Evolutionary conservation across 2,329 filamentous ascomycete genomes (phyloP).

Genomic region (Neurospora sp.): DNA sequence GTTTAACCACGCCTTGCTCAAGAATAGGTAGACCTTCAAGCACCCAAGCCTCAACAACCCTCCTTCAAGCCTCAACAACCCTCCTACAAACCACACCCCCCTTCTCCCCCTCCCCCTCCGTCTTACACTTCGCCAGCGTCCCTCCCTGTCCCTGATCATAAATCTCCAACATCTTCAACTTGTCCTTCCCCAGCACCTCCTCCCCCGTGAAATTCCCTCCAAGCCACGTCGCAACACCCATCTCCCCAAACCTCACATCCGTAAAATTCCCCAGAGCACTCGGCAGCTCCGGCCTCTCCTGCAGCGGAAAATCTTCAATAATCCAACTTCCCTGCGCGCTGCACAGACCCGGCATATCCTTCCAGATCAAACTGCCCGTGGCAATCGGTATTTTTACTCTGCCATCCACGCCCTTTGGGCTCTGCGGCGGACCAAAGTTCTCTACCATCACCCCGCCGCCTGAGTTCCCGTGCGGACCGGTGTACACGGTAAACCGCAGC

Average conservation of each 20-base stretch:
- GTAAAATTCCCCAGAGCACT: slow-evolving; percentile 14
- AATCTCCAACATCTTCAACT: slow-evolving; percentile 1
- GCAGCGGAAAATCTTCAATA: slow-evolving; percentile 15
- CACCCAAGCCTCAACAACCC: not conserved
- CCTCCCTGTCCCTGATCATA: slow-evolving; percentile 11
- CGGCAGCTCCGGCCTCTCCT: slow-evolving; percentile 8
- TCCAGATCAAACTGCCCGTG: not conserved
- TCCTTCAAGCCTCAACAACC: not conserved
- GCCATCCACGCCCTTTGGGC: not conserved
- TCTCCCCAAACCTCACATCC: slow-evolving; percentile 8
- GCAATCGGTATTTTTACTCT: not conserved
- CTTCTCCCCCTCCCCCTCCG: slow-evolving; percentile 4
- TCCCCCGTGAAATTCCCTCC: slow-evolving; percentile 3
- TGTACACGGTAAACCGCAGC: slow-evolving; percentile 3
- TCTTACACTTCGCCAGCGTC: slow-evolving; percentile 12
- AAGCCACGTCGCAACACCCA: slow-evolving; percentile 3
- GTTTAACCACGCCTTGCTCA: not conserved
- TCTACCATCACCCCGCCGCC: slow-evolving; percentile 7
- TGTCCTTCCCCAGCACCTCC: slow-evolving; percentile 8
- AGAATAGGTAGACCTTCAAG: not conserved
- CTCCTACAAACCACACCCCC: not conserved
- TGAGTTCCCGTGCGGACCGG: not conserved
- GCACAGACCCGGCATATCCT: not conserved
- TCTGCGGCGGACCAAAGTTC: slow-evolving; percentile 9
- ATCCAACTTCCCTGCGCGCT: slow-evolving; percentile 10